Conservation (phyloP, 2,329 filamentous ascomycete genomes). For the Beauveria sp. region DNA sequence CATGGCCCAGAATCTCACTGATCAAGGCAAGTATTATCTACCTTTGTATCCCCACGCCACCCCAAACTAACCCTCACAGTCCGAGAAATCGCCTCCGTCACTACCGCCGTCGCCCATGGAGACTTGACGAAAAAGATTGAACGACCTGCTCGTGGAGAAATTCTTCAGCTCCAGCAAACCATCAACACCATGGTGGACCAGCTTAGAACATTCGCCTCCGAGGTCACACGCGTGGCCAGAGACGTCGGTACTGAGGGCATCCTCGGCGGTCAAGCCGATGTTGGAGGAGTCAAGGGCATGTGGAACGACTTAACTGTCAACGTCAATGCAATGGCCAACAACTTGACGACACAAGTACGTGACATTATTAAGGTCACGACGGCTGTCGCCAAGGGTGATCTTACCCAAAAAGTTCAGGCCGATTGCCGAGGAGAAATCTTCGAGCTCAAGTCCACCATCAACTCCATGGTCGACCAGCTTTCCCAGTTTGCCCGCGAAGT, state of each 20-base stretch:
- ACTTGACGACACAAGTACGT: conserved; percentile 80
- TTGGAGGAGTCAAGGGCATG: conserved; percentile 78
- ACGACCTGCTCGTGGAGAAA: conserved; percentile 72
- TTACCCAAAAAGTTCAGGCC: conserved; percentile 94
- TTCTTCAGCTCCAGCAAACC: conserved; percentile 74
- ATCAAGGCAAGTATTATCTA: conserved; percentile 48
- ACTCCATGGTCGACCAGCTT: conserved; percentile 97
- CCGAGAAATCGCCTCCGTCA: conserved; percentile 77
- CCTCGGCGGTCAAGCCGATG: conserved; percentile 73
- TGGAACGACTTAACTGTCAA: conserved; percentile 84
- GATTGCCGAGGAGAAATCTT: conserved; percentile 87
- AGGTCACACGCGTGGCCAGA: conserved; percentile 74
- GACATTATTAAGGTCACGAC: conserved; percentile 84
- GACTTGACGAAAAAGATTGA: conserved; percentile 81
- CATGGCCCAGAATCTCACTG: conserved; percentile 75
- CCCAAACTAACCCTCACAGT: conserved; percentile 36
- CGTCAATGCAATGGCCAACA: conserved; percentile 83
- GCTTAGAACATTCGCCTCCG: conserved; percentile 72
- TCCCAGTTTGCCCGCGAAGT: conserved; percentile 96
- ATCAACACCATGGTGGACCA: conserved; percentile 90
- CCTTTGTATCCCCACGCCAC: neutral
- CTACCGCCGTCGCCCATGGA: conserved; percentile 74
- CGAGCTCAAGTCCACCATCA: conserved; percentile 96
- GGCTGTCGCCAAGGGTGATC: conserved; percentile 71
- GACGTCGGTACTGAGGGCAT: conserved; percentile 82